Percentiles rank a stretch among this genome's conserved stretches.
Conservation (phyloP, 2,329 filamentous ascomycete species). For the Fusarium nisikadoi region DNA sequence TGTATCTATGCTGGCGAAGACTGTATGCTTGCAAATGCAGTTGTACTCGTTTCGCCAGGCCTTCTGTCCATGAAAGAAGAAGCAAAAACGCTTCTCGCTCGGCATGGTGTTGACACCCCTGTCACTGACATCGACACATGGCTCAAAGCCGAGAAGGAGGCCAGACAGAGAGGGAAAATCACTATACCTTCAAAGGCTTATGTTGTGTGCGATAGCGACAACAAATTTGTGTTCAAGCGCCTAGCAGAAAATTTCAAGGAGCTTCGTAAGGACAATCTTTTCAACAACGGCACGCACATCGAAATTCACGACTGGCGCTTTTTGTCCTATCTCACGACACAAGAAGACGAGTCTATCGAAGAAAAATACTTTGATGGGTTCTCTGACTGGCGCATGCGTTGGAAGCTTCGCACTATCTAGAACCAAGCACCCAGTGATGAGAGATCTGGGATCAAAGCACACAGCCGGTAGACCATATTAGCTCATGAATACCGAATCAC, state of each 20-base stretch:
- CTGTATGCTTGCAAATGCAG: conserved; percentile 53
- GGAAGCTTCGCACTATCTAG: conserved; percentile 57
- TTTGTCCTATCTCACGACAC: conserved; percentile 53
- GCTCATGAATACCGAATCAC: background rate
- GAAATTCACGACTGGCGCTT: conserved; percentile 61
- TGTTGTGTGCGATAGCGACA: conserved; percentile 56
- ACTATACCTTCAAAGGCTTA: conserved; percentile 39
- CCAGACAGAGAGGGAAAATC: background rate
- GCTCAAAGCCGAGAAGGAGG: conserved; percentile 31
- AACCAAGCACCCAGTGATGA: background rate
- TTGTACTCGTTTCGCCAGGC: conserved; percentile 56
- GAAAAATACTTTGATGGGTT: conserved; percentile 50
- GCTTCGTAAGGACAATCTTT: conserved; percentile 41
- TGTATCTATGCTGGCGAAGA: conserved; percentile 49
- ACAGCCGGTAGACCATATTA: background rate
- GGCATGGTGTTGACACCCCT: conserved; percentile 55
- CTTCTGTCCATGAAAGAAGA: conserved; percentile 49
- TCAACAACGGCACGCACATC: conserved; percentile 43
- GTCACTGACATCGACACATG: conserved; percentile 52
- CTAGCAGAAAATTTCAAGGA: conserved; percentile 51
- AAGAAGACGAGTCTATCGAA: conserved; percentile 50
- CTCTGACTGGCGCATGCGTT: conserved; percentile 56
- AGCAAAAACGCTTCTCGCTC: conserved; percentile 51
- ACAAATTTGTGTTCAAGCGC: conserved; percentile 44
- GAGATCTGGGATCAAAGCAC: background rate